Base-by-base conservation (phyloP, 805 yeast species). In the Starmerella sirachaensis region DNA sequence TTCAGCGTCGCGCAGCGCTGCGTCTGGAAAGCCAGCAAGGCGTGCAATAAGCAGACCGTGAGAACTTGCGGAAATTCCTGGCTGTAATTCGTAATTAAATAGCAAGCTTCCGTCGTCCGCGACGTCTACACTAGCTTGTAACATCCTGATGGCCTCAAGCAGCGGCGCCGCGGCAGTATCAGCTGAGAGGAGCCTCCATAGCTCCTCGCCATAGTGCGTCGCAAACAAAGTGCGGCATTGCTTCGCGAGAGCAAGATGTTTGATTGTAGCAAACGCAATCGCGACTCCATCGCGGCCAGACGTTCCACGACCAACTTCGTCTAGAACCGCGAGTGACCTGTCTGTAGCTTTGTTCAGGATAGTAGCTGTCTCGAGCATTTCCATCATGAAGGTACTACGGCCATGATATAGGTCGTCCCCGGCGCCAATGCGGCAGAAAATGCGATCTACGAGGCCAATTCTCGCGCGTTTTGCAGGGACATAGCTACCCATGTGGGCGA, bases 271-370 rank as follows among this genome's bases (percentile, higher is more conserved):
- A 61, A 65, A 82, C 1, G 95, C 93, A 38, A 85, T 75, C 1
- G 94, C 79, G 4, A 80, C 63, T 1, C 95, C 95, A 59, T 85
- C 95, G 35, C 63, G 64, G 0, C 83, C 77, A 38, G 93, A 78
- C 0, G 95, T 85, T 0, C 95, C 95, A 38, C 94, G 64, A 1
- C 95, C 95, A 17, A 85, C 74, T 52, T 85, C 95, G 57, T 85
- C 95, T 39, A 85, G 63, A 17, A 85, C 74, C 0, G 88, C 80
- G 43, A 85, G 60, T 0, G 94, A 82, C 24, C 67, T 61, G 1
- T 61, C 48, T 0, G 91, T 77, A 7, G 93, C 78, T 29, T 72
- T 69, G 26, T 69, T 62, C 25, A 85, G 55, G 24, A 85, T 83
- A 30, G 65, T 60, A 2, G 83, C 72, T 2, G 93, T 78, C 54